phyloP scores from a whole-genome alignment of 1,284 basidiomycete species.

The Ceratobasidium theobromae region DNA sequence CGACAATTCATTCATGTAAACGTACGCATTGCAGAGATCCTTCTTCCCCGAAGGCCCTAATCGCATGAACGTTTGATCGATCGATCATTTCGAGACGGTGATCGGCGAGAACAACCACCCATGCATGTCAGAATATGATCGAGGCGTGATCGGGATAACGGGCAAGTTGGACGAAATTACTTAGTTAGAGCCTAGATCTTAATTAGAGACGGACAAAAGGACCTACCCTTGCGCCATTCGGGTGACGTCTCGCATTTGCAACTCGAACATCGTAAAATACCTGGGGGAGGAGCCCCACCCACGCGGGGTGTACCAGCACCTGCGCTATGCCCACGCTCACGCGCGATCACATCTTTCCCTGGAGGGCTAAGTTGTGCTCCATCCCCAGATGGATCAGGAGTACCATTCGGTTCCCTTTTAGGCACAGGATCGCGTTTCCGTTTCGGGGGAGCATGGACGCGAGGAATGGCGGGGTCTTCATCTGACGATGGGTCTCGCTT shows the following conservation, averaged over 20 bases:
- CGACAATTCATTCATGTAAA: conserved; percentile 39
- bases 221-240: conserved; percentile 82
- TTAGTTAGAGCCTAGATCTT: conserved; percentile 35
- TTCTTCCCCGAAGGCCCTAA: conserved; percentile 77
- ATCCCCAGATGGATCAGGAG: background rate
- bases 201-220: conserved; percentile 8
- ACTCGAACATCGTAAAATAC: conserved; percentile 74
- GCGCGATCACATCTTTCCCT: conserved; percentile 11
- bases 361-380: background rate
- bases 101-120: conserved; percentile 1
- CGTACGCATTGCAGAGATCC: conserved; percentile 91
- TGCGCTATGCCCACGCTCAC: conserved; percentile 20
- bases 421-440: background rate
- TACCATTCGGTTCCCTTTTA: conserved; percentile 7
- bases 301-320: conserved; percentile 38
- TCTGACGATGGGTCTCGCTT: background rate
- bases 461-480: background rate
- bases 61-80: conserved; percentile 4
- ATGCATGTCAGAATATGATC: background rate
- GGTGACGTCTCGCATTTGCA: conserved; percentile 85
- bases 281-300: conserved; percentile 64
- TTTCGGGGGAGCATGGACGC: conserved; percentile 11
- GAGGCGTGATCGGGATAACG: conserved; percentile 16
- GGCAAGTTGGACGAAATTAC: background rate
- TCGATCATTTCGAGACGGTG: conserved; percentile 15